Evolutionary conservation across 2,329 filamentous ascomycete genomes (phyloP).

Genomic region (Xylaria multiplex): DNA sequence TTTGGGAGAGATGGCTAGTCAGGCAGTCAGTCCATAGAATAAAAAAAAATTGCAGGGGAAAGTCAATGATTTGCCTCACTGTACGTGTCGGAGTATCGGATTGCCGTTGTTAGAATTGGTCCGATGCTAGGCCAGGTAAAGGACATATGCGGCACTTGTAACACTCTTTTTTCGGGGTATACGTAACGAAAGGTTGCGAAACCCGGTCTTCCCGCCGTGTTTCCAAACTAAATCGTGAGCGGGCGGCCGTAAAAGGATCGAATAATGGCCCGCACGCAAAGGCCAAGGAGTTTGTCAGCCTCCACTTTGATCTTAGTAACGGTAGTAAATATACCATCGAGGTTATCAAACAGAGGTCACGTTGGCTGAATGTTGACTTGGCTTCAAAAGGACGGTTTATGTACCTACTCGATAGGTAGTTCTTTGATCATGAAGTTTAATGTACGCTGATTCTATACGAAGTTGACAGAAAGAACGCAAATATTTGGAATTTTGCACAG

Average conservation of each 20-base stretch:
- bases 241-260: background rate
- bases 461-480: constrained; percentile 15
- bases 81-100: background rate
- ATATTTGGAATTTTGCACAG: constrained; percentile 24
- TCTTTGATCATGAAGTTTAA: background rate
- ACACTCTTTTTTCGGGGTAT: background rate
- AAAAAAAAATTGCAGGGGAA: background rate
- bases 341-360: background rate
- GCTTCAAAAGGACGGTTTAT: background rate
- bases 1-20: background rate
- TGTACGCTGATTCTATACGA: constrained; percentile 11
- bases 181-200: background rate
- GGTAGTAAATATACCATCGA: background rate
- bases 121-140: background rate
- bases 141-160: background rate
- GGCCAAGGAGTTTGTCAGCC: background rate
- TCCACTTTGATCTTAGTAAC: background rate
- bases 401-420: background rate
- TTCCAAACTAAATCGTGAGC: background rate
- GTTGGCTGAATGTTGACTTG: background rate
- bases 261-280: background rate
- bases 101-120: constrained; percentile 4
- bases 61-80: background rate
- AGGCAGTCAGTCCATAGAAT: background rate
- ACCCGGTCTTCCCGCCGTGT: background rate